Percentiles rank a stretch among this genome's conserved stretches.
phyloP scores from a whole-genome alignment of 345 rosid genomes.

The Eucalyptus cloeziana region DNA sequence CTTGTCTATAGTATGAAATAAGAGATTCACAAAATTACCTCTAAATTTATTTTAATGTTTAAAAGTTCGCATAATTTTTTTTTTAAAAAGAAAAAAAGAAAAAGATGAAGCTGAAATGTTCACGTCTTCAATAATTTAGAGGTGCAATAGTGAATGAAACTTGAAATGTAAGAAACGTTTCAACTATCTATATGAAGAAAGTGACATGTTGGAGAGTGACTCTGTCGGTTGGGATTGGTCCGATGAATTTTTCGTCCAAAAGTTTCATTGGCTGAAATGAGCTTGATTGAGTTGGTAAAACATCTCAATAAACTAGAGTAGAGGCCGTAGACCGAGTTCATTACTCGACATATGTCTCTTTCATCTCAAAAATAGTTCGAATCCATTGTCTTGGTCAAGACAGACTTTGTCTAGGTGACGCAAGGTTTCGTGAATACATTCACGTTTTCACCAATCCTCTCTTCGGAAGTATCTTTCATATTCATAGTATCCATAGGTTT shows the following conservation, averaged over 20 bases:
- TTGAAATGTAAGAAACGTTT: neutral
- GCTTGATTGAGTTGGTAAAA: neutral
- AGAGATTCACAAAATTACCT: neutral
- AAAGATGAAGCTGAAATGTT: neutral
- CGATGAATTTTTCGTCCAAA: neutral
- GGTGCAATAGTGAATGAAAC: neutral
- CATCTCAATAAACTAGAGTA: neutral
- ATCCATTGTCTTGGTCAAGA: neutral
- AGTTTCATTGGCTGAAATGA: neutral
- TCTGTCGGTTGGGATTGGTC: neutral
- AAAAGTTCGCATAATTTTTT: neutral
- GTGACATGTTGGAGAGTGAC: neutral
- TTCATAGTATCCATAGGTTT: neutral
- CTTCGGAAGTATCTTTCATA: neutral
- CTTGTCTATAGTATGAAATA: neutral
- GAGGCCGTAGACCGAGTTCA: neutral
- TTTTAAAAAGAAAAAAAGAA: fast-evolving
- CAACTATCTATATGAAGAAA: neutral
- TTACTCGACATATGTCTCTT: neutral
- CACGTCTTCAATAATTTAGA: neutral
- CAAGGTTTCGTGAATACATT: neutral
- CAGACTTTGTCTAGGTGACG: neutral
- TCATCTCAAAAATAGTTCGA: neutral
- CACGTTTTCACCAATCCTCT: neutral
- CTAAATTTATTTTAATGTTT: neutral